Evolutionary conservation across 108 stramenopile genomes (phyloP), one percentile per base, ranked within the genome.

Genomic region (Mayamaea pseudoterrestris): DNA sequence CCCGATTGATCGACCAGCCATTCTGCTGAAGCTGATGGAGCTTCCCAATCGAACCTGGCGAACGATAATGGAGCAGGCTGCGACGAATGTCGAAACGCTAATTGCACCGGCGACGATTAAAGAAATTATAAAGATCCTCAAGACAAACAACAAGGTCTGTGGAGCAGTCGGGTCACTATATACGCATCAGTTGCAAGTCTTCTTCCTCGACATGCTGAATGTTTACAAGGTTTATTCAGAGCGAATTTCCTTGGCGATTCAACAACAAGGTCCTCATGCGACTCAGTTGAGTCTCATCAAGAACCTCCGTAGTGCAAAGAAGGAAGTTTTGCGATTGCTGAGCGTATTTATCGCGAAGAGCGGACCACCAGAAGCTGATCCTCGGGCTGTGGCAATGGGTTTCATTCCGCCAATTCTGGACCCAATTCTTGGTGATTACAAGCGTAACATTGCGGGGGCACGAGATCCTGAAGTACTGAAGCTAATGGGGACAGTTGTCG

Each of bases 181-280:
- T 58, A 76, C 86, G 20, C 78, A 81, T 67, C 98, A 98, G 72
- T 70, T 98, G 18, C 80, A 86, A 58, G 72, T 68, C 16, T 85
- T 97, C 74, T 99, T 95, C 57, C 66, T 93, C 50, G 96, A 98
- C 54, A 74, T 97, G 87, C 85, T 99, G 24, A 97, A 97, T 56
- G 85, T 99, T 18, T 98, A 97, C 80, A 86, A 89, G 71, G 80
- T 93, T 28, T 98, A 96, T 58, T 93, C 93, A 28, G 93, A 93
- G 60, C 67, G 87, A 44, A 93, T 99, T 64, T 85, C 90, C 9
- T 54, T 63, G 24, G 93, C 90, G n/a, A 80, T 96, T 9, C 78
- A 79, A 5, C 73, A 78, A 58, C 87, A 94, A 47, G 98, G 96
- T 31, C 60, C 77, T 5, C 70, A 76, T 41, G 95, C 91, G 27